A percentile compares a stretch with the other conserved stretches of the same genome.
Evolutionary conservation across 768 basidiomycete genomes (phyloP).

Genomic region (Podaxis sp.): DNA sequence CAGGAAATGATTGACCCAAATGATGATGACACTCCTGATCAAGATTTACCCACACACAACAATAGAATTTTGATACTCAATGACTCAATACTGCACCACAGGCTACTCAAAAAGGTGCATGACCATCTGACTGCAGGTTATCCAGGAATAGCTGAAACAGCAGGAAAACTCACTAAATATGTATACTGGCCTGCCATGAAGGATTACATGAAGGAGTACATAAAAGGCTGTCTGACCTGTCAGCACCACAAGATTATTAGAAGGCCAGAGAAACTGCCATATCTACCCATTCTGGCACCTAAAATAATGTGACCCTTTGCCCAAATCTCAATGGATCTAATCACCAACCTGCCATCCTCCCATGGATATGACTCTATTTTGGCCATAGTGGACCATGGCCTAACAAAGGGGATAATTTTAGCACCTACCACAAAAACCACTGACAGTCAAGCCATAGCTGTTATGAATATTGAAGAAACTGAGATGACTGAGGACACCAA

Average conservation of each 20-base stretch:
- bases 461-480: too few species aligned
- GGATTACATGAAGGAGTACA: conserved; percentile 19
- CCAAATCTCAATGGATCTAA: conserved; percentile 21
- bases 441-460: conserved; percentile 4
- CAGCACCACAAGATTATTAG: conserved; percentile 23
- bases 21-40: not conserved
- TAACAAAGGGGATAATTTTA: conserved; percentile 28
- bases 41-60: not conserved
- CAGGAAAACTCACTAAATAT: conserved; percentile 4
- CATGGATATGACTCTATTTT: conserved; percentile 23
- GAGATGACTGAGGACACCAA: too few species aligned
- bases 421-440: conserved; percentile 21
- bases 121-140: conserved; percentile 16
- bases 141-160: conserved; percentile 15
- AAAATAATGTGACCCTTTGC: conserved; percentile 8
- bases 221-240: conserved; percentile 21
- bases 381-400: conserved; percentile 26
- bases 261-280: conserved; percentile 10
- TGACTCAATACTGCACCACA: not conserved
- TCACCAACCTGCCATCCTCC: conserved; percentile 20
- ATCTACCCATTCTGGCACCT: conserved; percentile 6
- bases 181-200: conserved; percentile 26
- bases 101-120: conserved; percentile 9
- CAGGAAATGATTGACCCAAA: not conserved
- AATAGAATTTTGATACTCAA: conserved; percentile 12